Evolutionary conservation across 169 alveolate species (phyloP), one percentile per base, ranked within the genome.

Genomic region (Blepharisma undulans): DNA sequence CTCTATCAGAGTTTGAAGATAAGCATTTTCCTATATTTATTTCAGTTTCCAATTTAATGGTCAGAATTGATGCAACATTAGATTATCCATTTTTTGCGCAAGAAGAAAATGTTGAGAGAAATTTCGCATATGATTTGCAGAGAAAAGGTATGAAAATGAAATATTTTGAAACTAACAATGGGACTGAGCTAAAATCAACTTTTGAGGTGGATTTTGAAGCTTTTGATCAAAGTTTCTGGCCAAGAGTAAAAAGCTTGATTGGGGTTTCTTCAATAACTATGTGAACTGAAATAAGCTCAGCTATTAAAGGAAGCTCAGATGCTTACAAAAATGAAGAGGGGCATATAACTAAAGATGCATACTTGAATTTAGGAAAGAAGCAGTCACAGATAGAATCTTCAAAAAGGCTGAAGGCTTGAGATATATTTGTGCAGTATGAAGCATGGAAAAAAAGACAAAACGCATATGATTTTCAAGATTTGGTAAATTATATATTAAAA

Each of bases 231-330:
- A 22, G 61, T 21, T 86, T 86, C 36, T 86, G 30, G 59, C 81
- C 81, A 72, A 79, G 33, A 87, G 29, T 30, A 71, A 61, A 36
- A 19, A 81, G 32, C 30, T 18, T 1, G 27, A 25, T 30, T 21
- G 19, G 10, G 27, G 76, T 95, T 4, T 61, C 93, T 25, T 88
- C 96, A n/a, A 25, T 77, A 12, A 89, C 88, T 36, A 96, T 94
- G 14, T 96, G 98, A 97, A 96, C 98, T 19, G 95, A 96, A 82
- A 96, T 96, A 4, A 91, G 76, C 72, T 92, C 97, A 14, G 86
- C 82, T 5, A 96, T 96, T 22, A 96, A 96, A 89, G 98, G 98
- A 16, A 60, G 94, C 16, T 91, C 95, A 8, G 34, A 84, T 21
- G 22, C 90, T 48, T 88, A 88, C 48, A 66, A 80, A 27, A 94